Base-by-base conservation (phyloP, 768 basidiomycete species). In the Suillus weaverae region DNA sequence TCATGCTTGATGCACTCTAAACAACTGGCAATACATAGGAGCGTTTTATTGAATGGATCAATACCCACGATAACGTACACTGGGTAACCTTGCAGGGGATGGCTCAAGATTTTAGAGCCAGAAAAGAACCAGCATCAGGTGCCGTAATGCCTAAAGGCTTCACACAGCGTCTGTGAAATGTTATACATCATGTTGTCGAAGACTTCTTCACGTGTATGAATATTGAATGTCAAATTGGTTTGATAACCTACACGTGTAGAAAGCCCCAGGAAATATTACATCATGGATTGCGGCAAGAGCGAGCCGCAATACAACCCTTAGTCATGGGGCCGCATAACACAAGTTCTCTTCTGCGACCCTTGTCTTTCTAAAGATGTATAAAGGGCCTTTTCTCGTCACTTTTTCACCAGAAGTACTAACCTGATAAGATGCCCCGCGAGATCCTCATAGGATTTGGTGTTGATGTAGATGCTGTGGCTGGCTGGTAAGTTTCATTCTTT, bases 71-170 rank as follows among this genome's bases (percentile, higher is more conserved):
- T 18, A 83, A 86, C 56, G 84, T 91, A 3, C 81, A 90, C 61
- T 91, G 88, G 87, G 88, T 87, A 30, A 84, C 86, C 18, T 84
- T 91, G 84, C 81, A 84, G 65, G 85, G 88, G 64, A 88, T 91
- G 84, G 84, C 84, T 20, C 76, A 81, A 57, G 87, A 88, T 41
- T 89, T 89, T 72, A 82, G 88, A 65, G 77, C 77, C 32, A 85
- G 83, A 67, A 81, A 80, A 59, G 71, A 80, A 26, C 83, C 86
- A 0, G 76, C 78, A 0, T 63, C 77, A 20, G 84, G 82, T 13
- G 87, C 86, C 1, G 76, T 74, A 67, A 87, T 89, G 87, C 87
- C 89, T 18, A 72, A 73, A 33, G 85, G 84, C 44, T 77, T 65
- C 41, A 61, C 64, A 59, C 66, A 67, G 51, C 56, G 64, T 41